Evolutionary conservation across 23 red algal genomes (phyloP), one percentile per base, ranked within the genome.

Genomic region (Cyanidium caldarium): DNA sequence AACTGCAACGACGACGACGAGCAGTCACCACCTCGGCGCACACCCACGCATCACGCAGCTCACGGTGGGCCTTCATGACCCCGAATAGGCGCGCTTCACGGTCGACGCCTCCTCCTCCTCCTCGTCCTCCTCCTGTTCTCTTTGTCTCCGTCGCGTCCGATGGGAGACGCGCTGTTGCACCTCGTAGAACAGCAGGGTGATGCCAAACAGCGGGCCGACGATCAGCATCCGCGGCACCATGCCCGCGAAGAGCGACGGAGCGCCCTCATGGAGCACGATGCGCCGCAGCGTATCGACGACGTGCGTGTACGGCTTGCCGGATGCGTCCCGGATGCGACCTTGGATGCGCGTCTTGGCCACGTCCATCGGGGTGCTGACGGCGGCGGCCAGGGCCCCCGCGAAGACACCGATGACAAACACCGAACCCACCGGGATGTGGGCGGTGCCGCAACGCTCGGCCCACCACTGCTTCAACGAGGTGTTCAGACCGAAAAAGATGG

Each of bases 321-420:
- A 16, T 38, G 16, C 16, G 20, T 37, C 65, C 3, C 65, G 35
- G 20, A 57, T 33, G 29, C 43, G 40, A 25, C 76, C 43, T 39
- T 94, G 89, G 34, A 94, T 65, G 26, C 78, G 51, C 25, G 89
- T 94, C 57, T 94, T 94, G 20, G 86, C 81, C 40, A 94, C 89
- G 65, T 94, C 89, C 31, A 81, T 51, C 14, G 89, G 89, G 1
- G 89, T 94, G 16, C 75, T 80, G 20, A 86, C 28, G 21, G 77
- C 73, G 21, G 89, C 89, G 5, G 82, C 89, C 40, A 77, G 73
- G 31, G 57, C 66, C 10, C 89, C 89, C 12, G 78, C 42, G 28
- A 68, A 20, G 72, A 87, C 83, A 39, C 89, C 89, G 0, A 82
- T 76, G 2, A 86, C 30, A 42, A 94, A 87, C 39, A 87, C 89